These are phyloP conservation scores for Russula sp. DNA, from an alignment of 768 basidiomycete species.

Conservation along the genomic window DNA sequence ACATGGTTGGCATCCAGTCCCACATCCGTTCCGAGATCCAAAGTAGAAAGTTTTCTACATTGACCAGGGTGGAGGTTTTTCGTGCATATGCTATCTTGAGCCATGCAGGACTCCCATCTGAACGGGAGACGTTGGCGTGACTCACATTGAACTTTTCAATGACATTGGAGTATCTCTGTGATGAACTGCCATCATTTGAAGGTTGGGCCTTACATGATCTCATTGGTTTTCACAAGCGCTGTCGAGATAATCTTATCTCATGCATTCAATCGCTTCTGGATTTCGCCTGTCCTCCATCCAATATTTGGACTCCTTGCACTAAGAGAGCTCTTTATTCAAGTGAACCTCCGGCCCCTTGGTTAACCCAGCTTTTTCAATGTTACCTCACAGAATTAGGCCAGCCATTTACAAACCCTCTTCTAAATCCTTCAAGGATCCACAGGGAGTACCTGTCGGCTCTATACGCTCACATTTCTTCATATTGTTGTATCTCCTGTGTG, in stretches of 20 bases:
- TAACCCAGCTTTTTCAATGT: not conserved
- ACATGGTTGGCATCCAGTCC: conserved; percentile 14
- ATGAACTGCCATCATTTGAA: not conserved
- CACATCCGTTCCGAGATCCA: not conserved
- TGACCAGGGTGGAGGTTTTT: conserved; percentile 1
- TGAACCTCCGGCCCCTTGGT: not conserved
- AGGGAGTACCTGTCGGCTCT: not conserved
- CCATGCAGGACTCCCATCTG: not conserved
- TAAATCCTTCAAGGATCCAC: not conserved
- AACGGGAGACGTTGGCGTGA: not conserved
- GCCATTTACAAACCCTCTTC: not conserved
- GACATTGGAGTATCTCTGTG: not conserved
- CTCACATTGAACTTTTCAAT: not conserved
- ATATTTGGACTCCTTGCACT: not conserved
- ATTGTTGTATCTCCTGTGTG: not conserved
- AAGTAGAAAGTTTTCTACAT: not conserved
- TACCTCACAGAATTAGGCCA: not conserved
- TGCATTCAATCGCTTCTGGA: not conserved
- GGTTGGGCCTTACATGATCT: not conserved
- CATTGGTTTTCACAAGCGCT: not conserved
- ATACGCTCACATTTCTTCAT: not conserved
- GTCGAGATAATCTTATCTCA: not conserved
- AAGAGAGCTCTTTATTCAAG: no score
- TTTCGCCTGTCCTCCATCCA: not conserved
- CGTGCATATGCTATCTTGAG: not conserved